Percentiles rank a stretch among this genome's conserved stretches.
Conservation (phyloP, 129 eudicot species). For the Oenanthe sinensis region DNA sequence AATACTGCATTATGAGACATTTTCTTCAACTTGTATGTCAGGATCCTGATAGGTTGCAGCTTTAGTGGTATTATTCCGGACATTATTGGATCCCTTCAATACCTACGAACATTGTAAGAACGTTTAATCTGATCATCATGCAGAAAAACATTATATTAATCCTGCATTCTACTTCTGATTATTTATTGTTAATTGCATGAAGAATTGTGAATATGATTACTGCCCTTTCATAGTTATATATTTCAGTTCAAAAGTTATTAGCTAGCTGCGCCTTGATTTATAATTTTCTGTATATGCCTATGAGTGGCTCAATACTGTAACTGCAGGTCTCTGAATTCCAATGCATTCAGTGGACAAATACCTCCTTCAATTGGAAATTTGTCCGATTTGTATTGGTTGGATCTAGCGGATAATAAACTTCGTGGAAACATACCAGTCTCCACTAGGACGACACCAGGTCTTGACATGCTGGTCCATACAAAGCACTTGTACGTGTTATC, state of each 20-base stretch:
- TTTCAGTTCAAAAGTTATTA: background rate
- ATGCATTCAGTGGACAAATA: conserved; percentile 50
- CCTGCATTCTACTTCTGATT: background rate
- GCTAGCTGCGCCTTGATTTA: background rate
- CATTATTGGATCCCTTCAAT: conserved; percentile 50
- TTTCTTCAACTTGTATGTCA: conserved; percentile 20
- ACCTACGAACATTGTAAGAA: conserved; percentile 61
- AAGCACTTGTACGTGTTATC: conserved; percentile 8
- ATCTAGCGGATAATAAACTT: conserved; percentile 55
- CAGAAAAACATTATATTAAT: background rate
- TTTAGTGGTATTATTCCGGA: conserved; percentile 61
- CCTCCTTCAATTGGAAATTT: conserved; percentile 70
- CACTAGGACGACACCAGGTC: conserved; percentile 43
- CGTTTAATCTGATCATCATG: background rate
- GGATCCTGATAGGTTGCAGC: conserved; percentile 57
- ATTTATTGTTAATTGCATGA: background rate
- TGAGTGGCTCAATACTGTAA: conserved; percentile 4
- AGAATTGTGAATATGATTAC: background rate
- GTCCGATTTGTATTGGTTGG: conserved; percentile 63
- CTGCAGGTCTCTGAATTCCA: conserved; percentile 59
- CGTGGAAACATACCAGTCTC: conserved; percentile 64
- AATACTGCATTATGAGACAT: background rate
- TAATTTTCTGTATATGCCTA: background rate
- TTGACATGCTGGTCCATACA: conserved; percentile 45
- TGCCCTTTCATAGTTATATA: background rate